phyloP scores from a whole-genome alignment of 208 protist genomes.

The Trichomonas tenax region DNA sequence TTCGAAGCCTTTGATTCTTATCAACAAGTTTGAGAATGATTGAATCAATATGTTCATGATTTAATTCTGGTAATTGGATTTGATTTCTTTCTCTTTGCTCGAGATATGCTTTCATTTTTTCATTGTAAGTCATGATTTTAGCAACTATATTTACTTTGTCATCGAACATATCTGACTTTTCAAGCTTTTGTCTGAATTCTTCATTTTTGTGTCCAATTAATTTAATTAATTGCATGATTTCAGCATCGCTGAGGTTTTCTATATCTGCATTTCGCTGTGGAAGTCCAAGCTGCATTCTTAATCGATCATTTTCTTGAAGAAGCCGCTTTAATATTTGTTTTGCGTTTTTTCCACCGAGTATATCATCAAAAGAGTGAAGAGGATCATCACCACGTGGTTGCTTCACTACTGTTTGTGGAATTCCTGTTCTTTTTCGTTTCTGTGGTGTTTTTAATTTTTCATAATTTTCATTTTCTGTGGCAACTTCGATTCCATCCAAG shows the following conservation, averaged over 20 bases:
- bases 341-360: not conserved
- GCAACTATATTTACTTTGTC: not conserved
- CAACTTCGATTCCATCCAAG: not conserved
- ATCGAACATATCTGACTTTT: not conserved
- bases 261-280: not conserved
- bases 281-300: not conserved
- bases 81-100: not conserved
- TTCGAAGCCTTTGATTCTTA: not conserved
- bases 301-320: not conserved
- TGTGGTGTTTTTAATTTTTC: not conserved
- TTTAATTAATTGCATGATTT: not conserved
- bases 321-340: not conserved
- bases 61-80: not conserved
- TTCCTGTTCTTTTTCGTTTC: not conserved
- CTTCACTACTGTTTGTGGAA: not conserved
- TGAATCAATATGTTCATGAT: not conserved
- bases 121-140: not conserved
- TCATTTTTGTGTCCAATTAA: not conserved
- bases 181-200: not conserved
- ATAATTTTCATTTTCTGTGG: not conserved
- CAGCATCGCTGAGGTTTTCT: not conserved
- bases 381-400: not conserved
- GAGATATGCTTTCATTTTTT: not conserved
- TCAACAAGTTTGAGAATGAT: not conserved
- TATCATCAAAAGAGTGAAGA: not conserved